These are phyloP conservation scores for Tardiomyces digboiensis DNA, from an alignment of 1,139 yeast species.

Conservation along the genomic window DNA sequence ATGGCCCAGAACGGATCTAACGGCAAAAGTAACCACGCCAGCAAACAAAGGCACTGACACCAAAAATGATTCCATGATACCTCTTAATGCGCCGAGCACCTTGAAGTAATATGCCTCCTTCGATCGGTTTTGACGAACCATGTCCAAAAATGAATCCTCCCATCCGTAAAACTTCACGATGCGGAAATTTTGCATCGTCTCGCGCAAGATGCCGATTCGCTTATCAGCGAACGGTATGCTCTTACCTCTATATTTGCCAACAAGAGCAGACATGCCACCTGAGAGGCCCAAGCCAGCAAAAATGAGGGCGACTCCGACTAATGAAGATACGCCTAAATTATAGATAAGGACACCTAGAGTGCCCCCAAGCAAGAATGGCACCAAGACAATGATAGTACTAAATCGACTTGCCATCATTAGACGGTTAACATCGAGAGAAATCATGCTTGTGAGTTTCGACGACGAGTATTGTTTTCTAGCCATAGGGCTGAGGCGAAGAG, in stretches of 20 bases:
- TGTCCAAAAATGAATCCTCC: constrained; percentile 53
- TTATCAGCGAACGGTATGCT: constrained; percentile 46
- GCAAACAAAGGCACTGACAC: constrained; percentile 59
- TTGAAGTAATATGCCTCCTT: constrained; percentile 32
- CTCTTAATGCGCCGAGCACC: constrained; percentile 30
- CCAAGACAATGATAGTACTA: constrained; percentile 53
- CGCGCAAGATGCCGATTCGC: constrained; percentile 53
- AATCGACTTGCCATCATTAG: constrained; percentile 68
- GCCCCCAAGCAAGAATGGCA: constrained; percentile 57
- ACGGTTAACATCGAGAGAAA: constrained; percentile 74
- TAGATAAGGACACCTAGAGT: constrained; percentile 54
- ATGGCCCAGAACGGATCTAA: constrained; percentile 45
- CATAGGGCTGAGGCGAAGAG: constrained; percentile 50
- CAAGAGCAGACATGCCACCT: constrained; percentile 12
- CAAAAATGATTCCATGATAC: constrained; percentile 47
- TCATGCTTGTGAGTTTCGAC: constrained; percentile 62
- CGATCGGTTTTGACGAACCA: constrained; percentile 38
- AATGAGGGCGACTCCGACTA: constrained; percentile 49
- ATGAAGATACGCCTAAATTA: constrained; percentile 65
- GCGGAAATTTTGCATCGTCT: constrained; percentile 53
- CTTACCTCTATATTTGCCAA: constrained; percentile 34
- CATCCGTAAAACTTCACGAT: constrained; percentile 70
- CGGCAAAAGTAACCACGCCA: constrained; percentile 66
- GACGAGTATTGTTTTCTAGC: constrained; percentile 52
- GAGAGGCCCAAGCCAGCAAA: constrained; percentile 20